Base-by-base conservation (phyloP, 2,329 filamentous ascomycete species). In the Alternaria gansuensis region DNA sequence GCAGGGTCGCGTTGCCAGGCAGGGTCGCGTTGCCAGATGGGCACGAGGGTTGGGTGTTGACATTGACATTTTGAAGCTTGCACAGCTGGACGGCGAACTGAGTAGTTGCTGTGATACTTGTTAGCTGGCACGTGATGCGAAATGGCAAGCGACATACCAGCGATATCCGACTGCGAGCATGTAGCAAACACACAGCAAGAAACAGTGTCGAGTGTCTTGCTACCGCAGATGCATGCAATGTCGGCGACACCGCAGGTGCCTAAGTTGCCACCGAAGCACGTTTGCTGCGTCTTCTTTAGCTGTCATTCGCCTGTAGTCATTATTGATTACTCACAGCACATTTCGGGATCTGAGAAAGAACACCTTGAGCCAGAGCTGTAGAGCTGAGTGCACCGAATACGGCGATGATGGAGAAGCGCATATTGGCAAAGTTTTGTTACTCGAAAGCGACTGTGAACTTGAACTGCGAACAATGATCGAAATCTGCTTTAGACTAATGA, bases 161-260 rank as follows among this genome's bases (percentile, higher is more conserved):
- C 5, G 13, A 66, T 64, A 36, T 69, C 36, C 74, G 80, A 62
- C 59, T 81, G n/a, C 75, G 48, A 51, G 68, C 80, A 82, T 7
- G 66, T 57, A 9, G 69, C 65, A 54, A 76, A 73, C 33, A 81
- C 78, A 60, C 80, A 82, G 75, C 80, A 82, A n/a, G 77, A 73
- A n/a, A 82, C 71, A 14, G 63, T 66, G 41, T 65, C 59, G 54
- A 82, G 77, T 29, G 77, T 69, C 2, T 59, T 61, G 69, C 78
- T 80, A 23, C 64, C 66, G 70, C 80, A 82, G 60, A 82, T 81
- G 67, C 80, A 82, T 39, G 70, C 71, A 55, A 81, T 72, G 46
- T 81, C 77, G 53, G 80, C 59, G 5, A 67, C 57, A 39, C 65
- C 67, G 66, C 80, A 82, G 53, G 68, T 75, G 39, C 78, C 78